Evolutionary conservation across 148 eudicot species (phyloP).

Genomic region (Hydrangea macrophylla): DNA sequence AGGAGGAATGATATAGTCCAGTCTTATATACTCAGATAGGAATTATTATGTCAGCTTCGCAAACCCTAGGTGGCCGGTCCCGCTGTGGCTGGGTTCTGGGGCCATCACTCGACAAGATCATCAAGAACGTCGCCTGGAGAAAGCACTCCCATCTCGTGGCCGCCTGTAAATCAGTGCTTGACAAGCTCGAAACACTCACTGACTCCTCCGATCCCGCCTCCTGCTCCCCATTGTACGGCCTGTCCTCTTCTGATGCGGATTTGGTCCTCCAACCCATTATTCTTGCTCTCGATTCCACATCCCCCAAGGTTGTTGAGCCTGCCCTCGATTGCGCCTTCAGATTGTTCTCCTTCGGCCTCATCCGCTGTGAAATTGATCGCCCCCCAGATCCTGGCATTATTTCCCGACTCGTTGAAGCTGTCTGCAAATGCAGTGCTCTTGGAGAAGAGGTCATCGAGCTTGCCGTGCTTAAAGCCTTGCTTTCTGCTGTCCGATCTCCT

Average conservation of each 20-base stretch:
- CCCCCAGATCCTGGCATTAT: conserved; percentile 22
- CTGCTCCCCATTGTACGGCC: conserved; percentile 44
- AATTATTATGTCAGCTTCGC: conserved; percentile 30
- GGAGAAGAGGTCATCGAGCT: conserved; percentile 70
- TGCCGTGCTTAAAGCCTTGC: conserved; percentile 55
- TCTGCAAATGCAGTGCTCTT: conserved; percentile 54
- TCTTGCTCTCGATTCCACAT: conserved; percentile 60
- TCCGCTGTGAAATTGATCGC: conserved; percentile 53
- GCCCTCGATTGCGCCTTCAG: conserved; percentile 66
- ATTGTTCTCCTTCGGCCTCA: conserved; percentile 50
- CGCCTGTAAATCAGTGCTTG: conserved; percentile 68
- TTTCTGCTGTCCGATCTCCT: conserved; percentile 69
- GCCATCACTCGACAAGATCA: conserved; percentile 85
- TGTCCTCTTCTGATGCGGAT: conserved; percentile 48
- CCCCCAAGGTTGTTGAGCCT: conserved; percentile 69
- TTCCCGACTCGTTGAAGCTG: conserved; percentile 43
- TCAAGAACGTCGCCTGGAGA: conserved; percentile 88
- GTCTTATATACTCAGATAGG: no score
- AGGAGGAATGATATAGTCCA: no score
- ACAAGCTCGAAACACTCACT: conserved; percentile 54
- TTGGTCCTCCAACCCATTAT: conserved; percentile 56
- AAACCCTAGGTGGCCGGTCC: conserved; percentile 68
- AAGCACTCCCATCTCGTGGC: conserved; percentile 70
- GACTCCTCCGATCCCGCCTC: conserved; percentile 46
- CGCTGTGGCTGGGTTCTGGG: conserved; percentile 72